Conservation (phyloP, 139 green algal species). For the Zygnema cylindricum region DNA sequence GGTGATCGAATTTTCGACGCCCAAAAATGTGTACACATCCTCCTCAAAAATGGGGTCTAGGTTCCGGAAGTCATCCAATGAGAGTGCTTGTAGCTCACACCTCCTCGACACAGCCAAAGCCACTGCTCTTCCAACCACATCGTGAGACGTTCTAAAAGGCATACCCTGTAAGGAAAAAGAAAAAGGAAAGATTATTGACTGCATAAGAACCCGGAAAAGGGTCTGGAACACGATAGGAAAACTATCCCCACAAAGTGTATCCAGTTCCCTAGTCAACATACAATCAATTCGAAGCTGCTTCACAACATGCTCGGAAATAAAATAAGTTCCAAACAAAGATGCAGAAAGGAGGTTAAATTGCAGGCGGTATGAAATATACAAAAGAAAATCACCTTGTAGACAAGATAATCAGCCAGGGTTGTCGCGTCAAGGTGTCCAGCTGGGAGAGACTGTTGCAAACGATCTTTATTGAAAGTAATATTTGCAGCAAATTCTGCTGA, state of each 20-base stretch:
- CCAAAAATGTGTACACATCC: constrained; percentile 61
- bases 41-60: constrained; percentile 64
- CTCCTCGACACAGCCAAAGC: constrained; percentile 45
- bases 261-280: too few species aligned
- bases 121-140: constrained; percentile 58
- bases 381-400: constrained; percentile 80
- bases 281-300: not conserved
- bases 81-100: constrained; percentile 48
- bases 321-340: not conserved
- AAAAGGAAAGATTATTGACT: too few species aligned
- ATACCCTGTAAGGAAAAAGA: constrained; percentile 58
- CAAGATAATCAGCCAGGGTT: constrained; percentile 98
- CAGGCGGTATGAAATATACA: not conserved
- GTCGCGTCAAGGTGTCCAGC: constrained; percentile 87
- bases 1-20: constrained; percentile 60
- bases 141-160: constrained; percentile 60
- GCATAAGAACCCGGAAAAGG: too few species aligned
- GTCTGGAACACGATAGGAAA: too few species aligned
- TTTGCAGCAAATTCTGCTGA: constrained; percentile 90
- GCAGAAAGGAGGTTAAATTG: not conserved
- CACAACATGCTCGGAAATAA: not conserved
- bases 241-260: too few species aligned
- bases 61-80: constrained; percentile 46
- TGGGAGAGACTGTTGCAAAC: constrained; percentile 74
- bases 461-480: constrained; percentile 84